These are phyloP conservation scores for Polytrichum commune DNA, from an alignment of 225 moss, liverwort and hornwort species.

Conservation along the genomic window DNA sequence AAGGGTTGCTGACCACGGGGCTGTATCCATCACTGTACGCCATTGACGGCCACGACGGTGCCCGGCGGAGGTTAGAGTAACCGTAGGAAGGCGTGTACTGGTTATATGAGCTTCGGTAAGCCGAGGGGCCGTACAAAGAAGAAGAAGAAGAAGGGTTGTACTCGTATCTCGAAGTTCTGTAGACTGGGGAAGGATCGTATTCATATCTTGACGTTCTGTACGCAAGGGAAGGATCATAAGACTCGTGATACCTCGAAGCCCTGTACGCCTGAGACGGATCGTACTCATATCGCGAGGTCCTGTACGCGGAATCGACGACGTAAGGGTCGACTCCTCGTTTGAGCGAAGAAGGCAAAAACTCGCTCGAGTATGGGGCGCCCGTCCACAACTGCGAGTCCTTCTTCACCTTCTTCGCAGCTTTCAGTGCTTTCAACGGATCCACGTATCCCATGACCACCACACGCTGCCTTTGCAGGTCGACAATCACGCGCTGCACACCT, in stretches of 20 bases:
- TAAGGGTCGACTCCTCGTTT: neutral
- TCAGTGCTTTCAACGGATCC: slow-evolving; percentile 29
- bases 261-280: neutral
- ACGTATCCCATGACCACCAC: slow-evolving; percentile 40
- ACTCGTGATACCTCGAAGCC: neutral
- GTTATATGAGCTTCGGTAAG: slow-evolving; percentile 18
- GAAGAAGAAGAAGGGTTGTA: neutral
- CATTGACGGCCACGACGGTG: neutral
- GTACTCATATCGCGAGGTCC: neutral
- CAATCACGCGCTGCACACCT: slow-evolving; percentile 32
- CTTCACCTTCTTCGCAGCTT: slow-evolving; percentile 39
- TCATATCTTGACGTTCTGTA: neutral
- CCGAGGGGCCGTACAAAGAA: slow-evolving; percentile 3
- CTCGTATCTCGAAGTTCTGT: slow-evolving; percentile 16
- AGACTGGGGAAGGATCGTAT: neutral
- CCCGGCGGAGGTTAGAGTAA: neutral
- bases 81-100: slow-evolving; percentile 14
- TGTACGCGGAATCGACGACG: neutral
- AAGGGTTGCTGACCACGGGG: slow-evolving; percentile 18
- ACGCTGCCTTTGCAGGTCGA: slow-evolving; percentile 22
- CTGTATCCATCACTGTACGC: slow-evolving; percentile 24
- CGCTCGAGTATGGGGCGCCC: neutral
- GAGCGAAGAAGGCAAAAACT: too few species aligned
- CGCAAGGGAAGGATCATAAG: neutral
- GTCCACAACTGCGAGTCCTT: slow-evolving; percentile 19